Percentiles rank a stretch among this genome's conserved stretches.
These are phyloP conservation scores for Oryza brachyantha DNA, from an alignment of 176 grass and related monocot genomes.

Conservation along the genomic window DNA sequence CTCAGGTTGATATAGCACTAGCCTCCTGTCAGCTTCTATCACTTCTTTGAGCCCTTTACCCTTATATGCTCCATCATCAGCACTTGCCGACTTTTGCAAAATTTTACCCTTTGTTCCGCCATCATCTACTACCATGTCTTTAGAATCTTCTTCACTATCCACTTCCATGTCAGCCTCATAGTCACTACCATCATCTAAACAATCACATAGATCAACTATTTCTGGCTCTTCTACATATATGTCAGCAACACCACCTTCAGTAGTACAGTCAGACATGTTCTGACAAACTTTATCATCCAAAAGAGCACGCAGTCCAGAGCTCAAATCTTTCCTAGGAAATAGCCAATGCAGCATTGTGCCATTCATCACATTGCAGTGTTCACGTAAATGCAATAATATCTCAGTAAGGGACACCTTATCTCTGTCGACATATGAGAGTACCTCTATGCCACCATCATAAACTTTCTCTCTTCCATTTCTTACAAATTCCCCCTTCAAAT, in stretches of 20 bases:
- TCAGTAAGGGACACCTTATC: neutral
- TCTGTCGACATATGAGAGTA: neutral
- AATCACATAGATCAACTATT: too few relatives aligned
- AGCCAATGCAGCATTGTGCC: neutral
- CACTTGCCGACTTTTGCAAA: too few relatives aligned
- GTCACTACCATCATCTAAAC: too few relatives aligned
- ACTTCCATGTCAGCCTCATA: too few relatives aligned
- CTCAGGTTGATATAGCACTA: too few relatives aligned
- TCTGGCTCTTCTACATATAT: too few relatives aligned
- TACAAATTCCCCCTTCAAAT: neutral
- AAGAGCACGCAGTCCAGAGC: neutral
- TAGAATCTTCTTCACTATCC: too few relatives aligned
- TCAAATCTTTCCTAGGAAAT: neutral
- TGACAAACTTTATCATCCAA: neutral
- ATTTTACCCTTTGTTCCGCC: too few relatives aligned
- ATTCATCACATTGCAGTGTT: neutral
- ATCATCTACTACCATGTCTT: too few relatives aligned
- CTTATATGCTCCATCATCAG: too few relatives aligned
- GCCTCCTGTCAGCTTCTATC: too few relatives aligned
- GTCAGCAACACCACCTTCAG: neutral
- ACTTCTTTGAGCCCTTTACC: too few relatives aligned
- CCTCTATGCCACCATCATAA: neutral
- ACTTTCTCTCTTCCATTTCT: rapidly evolving
- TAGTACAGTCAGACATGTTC: neutral
- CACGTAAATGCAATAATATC: neutral